phyloP scores from a whole-genome alignment of 148 eudicot genomes.

The Vaccinium vitisidaea region DNA sequence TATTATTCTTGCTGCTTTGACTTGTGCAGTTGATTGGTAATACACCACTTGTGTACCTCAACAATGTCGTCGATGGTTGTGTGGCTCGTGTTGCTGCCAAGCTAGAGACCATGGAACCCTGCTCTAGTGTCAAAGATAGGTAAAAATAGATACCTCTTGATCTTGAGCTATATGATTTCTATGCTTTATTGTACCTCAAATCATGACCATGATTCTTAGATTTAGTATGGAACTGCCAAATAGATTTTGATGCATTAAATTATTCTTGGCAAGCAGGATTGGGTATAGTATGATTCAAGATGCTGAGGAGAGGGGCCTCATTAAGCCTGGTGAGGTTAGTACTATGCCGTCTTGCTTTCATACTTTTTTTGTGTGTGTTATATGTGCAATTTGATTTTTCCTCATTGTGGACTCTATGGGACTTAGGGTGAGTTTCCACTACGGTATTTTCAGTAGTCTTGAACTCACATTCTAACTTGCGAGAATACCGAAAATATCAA shows the following conservation, averaged over 20 bases:
- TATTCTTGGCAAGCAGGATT: constrained; percentile 42
- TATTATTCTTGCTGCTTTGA: not conserved
- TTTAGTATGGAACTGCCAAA: not conserved
- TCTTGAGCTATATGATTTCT: not conserved
- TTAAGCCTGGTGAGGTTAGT: constrained; percentile 74
- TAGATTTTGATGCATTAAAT: not conserved
- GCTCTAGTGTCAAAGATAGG: constrained; percentile 68
- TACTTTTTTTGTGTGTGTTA: not conserved
- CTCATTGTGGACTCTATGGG: not conserved
- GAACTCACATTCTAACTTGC: too few relatives aligned
- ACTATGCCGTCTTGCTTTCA: not conserved
- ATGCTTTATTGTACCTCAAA: not conserved
- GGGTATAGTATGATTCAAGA: constrained; percentile 75
- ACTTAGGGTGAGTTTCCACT: too few relatives aligned
- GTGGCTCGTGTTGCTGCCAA: constrained; percentile 73
- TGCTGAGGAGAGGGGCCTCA: constrained; percentile 82
- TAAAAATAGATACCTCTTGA: not conserved
- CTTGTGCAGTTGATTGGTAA: constrained; percentile 60
- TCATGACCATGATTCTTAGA: not conserved
- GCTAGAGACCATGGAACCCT: constrained; percentile 84
- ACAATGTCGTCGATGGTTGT: constrained; percentile 68
- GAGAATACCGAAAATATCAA: too few relatives aligned
- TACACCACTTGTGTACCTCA: constrained; percentile 80
- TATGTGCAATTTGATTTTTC: not conserved
- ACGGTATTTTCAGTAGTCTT: too few relatives aligned